phyloP scores from a whole-genome alignment of 2,329 filamentous ascomycete genomes.

The Aspergillus sp. region DNA sequence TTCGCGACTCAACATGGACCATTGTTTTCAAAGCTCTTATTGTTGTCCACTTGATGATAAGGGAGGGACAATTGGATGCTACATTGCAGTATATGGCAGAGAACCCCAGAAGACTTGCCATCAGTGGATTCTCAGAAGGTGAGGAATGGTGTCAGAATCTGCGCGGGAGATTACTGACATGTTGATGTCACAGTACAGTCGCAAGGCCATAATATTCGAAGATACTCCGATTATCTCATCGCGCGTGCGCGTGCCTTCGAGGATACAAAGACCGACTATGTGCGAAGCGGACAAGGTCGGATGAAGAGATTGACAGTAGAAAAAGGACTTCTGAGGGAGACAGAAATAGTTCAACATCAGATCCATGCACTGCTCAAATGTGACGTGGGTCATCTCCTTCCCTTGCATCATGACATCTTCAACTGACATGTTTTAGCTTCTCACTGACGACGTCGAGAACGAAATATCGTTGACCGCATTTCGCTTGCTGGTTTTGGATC shows the following conservation, averaged over 20 bases:
- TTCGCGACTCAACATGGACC: slow-evolving; percentile 98
- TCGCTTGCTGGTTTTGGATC: slow-evolving; percentile 82
- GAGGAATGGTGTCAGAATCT: slow-evolving; percentile 39
- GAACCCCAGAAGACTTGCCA: slow-evolving; percentile 78
- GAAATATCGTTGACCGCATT: slow-evolving; percentile 96
- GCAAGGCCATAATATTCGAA: slow-evolving; percentile 90
- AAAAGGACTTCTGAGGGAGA: slow-evolving; percentile 88
- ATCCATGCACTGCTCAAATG: slow-evolving; percentile 84
- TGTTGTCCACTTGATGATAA: slow-evolving; percentile 94
- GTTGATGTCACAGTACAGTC: slow-evolving; percentile 68
- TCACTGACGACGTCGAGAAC: slow-evolving; percentile 87
- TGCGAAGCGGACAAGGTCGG: slow-evolving; percentile 76
- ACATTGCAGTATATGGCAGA: slow-evolving; percentile 82
- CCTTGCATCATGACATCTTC: background rate
- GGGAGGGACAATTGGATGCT: slow-evolving; percentile 86
- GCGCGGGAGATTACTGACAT: slow-evolving; percentile 38
- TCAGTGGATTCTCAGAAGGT: slow-evolving; percentile 93
- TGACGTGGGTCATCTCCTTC: slow-evolving; percentile 64
- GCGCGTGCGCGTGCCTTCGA: slow-evolving; percentile 80
- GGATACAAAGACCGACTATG: slow-evolving; percentile 86
- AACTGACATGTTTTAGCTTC: slow-evolving; percentile 60
- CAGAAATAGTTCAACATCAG: slow-evolving; percentile 85
- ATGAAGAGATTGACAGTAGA: slow-evolving; percentile 85
- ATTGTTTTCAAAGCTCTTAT: slow-evolving; percentile 98
- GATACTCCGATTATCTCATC: slow-evolving; percentile 84